Evolutionary conservation across 2,329 filamentous ascomycete genomes (phyloP).

Genomic region (Tolypocladium amazonense): DNA sequence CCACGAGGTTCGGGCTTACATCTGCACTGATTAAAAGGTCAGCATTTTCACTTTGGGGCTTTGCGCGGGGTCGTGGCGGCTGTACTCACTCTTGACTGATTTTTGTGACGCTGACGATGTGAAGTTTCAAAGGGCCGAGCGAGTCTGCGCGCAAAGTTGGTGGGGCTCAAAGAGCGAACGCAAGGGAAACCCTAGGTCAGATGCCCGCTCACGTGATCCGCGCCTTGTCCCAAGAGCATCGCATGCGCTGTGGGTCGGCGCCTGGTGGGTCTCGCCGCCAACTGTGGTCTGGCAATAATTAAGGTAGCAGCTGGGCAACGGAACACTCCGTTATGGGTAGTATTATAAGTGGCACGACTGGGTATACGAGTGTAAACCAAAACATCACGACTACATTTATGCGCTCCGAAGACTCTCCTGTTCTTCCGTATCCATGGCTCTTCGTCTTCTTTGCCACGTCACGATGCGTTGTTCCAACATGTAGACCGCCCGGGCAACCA

Average conservation of each 20-base stretch:
- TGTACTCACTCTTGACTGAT: conserved; percentile 49
- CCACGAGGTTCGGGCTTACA: conserved; percentile 48
- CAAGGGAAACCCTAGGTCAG: conserved; percentile 26
- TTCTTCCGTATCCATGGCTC: neutral
- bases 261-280: neutral
- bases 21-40: conserved; percentile 63
- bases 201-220: conserved; percentile 17
- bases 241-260: neutral
- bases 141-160: conserved; percentile 31
- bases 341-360: neutral
- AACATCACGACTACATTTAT: neutral
- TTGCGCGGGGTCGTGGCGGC: neutral
- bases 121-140: conserved; percentile 21
- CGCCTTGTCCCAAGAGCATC: neutral
- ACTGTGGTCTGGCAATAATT: too few species aligned
- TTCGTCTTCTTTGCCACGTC: conserved; percentile 18
- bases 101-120: conserved; percentile 38
- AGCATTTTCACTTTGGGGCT: conserved; percentile 23
- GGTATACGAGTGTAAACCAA: neutral
- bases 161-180: conserved; percentile 25
- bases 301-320: too few species aligned
- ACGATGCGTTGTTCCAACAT: conserved; percentile 25
- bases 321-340: too few species aligned
- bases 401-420: neutral
- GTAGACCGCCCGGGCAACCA: conserved; percentile 24